These are phyloP conservation scores for Drechslerella coelobrocha DNA, from an alignment of 2,329 filamentous ascomycete species.

Conservation along the genomic window DNA sequence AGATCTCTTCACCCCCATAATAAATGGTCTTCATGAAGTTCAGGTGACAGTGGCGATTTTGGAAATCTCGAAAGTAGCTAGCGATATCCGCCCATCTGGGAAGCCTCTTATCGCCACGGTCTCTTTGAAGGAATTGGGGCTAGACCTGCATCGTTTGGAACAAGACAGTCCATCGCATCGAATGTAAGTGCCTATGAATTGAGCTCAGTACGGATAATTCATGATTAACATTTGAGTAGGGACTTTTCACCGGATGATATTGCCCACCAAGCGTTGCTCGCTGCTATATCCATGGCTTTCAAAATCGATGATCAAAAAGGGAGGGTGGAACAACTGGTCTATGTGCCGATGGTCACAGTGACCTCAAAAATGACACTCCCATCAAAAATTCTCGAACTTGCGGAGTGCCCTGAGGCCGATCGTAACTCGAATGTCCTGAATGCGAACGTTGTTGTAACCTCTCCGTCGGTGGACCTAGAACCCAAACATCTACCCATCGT, in stretches of 20 bases:
- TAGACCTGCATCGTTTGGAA: slow-evolving; percentile 90
- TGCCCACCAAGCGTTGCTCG: slow-evolving; percentile 90
- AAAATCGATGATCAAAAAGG: slow-evolving; percentile 89
- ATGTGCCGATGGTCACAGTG: slow-evolving; percentile 96
- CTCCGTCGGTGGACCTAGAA: slow-evolving; percentile 89
- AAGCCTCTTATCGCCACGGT: slow-evolving; percentile 79
- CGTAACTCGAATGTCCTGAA: slow-evolving; percentile 95
- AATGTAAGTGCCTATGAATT: slow-evolving; percentile 65
- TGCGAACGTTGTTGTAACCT: slow-evolving; percentile 94
- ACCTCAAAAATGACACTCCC: slow-evolving; percentile 92
- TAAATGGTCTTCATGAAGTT: slow-evolving; percentile 92
- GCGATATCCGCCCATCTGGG: slow-evolving; percentile 70
- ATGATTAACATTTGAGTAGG: slow-evolving; percentile 47
- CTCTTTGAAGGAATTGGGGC: slow-evolving; percentile 93
- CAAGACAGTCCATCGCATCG: slow-evolving; percentile 91
- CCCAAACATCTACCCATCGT: slow-evolving; percentile 89
- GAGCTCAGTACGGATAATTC: neutral
- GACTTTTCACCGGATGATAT: slow-evolving; percentile 93
- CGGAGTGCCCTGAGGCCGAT: slow-evolving; percentile 74
- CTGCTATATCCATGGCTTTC: slow-evolving; percentile 88
- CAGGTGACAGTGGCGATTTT: slow-evolving; percentile 94
- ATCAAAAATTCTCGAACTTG: slow-evolving; percentile 87
- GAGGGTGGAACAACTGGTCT: slow-evolving; percentile 83
- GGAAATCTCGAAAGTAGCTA: slow-evolving; percentile 80
- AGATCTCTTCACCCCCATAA: slow-evolving; percentile 86